Evolutionary conservation across 805 yeast species (phyloP), one percentile per base, ranked within the genome.

Genomic region (Kodamaea restingae): DNA sequence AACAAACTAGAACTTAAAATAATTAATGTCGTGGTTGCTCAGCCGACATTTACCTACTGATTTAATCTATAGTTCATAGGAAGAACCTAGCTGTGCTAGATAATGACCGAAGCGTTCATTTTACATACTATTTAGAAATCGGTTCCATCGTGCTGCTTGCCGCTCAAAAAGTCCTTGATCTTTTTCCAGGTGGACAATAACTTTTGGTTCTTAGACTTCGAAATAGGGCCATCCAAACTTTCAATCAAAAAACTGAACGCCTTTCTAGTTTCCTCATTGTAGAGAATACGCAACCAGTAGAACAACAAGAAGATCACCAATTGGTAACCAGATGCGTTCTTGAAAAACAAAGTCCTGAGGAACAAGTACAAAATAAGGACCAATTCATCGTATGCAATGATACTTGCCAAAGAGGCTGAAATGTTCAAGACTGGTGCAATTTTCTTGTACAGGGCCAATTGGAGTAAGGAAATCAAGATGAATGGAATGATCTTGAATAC

Each of bases 201-300:
- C 44, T 67, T 69, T 26, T 62, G 65, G 51, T 76, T 76, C 58
- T 75, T 71, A 39, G 67, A 54, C 15, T 58, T 61, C 3, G 66
- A 41, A 31, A 75, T 54, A 33, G 57, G 52, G 11, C 66, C 63
- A 50, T 76, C 81, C 27, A 75, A 48, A 45, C 65, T 67, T 15
- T 58, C 60, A 26, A 76, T 48, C 34, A 74, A 39, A 11, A 70
- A 58, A 33, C 53, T 60, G 41, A 76, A 58, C 47, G 75, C 63
- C 40, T 56, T 62, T 38, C 70, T 63, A 3, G 78, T 71, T 43
- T 68, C 69, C 43, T 64, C 65, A 55, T 67, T 70, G 53, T 70
- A 81, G 46, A 83, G 74, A 38, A 84, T 58, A 61, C 88, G 74
- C 48, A 84, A 62, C 88, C 91, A 84, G 63, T 78, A 80, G 55